Conservation (phyloP, 495 filamentous ascomycete genomes). For the Aspergillus bridgeri region DNA sequence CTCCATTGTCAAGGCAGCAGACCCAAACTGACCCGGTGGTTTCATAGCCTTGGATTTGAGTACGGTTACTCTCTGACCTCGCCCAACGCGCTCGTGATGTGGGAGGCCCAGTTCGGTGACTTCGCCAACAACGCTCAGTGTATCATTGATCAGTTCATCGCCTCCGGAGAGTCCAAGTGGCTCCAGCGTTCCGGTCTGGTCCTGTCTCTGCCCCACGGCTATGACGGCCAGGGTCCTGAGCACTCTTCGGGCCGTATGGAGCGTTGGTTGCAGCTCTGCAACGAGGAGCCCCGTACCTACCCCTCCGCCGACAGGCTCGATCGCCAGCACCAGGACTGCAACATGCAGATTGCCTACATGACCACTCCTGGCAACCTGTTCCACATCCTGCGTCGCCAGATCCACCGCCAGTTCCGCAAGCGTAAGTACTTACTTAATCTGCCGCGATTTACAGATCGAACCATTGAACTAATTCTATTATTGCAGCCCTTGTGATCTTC, state of each 20-base stretch:
- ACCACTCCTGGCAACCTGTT: constrained; percentile 91
- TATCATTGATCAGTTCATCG: constrained; percentile 98
- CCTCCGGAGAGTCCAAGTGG: constrained; percentile 97
- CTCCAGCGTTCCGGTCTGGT: constrained; percentile 94
- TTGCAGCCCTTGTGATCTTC: constrained; percentile 83
- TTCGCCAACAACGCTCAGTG: constrained; percentile 99
- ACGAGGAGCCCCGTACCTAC: constrained; percentile 94
- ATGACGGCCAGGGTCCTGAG: constrained; percentile 97
- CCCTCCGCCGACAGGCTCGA: constrained; percentile 82
- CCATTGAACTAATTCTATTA: constrained; percentile 32
- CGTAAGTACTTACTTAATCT: constrained; percentile 62
- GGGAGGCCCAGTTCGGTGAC: constrained; percentile 99
- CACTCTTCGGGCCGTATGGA: constrained; percentile 98
- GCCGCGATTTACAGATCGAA: not conserved
- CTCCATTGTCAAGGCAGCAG: not conserved
- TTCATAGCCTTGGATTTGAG: constrained; percentile 79
- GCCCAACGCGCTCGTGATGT: constrained; percentile 94
- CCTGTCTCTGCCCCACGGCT: constrained; percentile 92
- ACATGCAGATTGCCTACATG: constrained; percentile 97
- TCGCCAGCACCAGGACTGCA: constrained; percentile 98
- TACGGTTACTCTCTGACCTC: constrained; percentile 98
- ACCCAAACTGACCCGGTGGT: constrained; percentile 22
- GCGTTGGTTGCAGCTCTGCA: constrained; percentile 94
- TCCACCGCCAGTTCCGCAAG: constrained; percentile 98
- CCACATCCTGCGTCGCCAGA: constrained; percentile 93